Conservation (phyloP, 805 yeast genomes). For the Wickerhamia fluorescens region DNA sequence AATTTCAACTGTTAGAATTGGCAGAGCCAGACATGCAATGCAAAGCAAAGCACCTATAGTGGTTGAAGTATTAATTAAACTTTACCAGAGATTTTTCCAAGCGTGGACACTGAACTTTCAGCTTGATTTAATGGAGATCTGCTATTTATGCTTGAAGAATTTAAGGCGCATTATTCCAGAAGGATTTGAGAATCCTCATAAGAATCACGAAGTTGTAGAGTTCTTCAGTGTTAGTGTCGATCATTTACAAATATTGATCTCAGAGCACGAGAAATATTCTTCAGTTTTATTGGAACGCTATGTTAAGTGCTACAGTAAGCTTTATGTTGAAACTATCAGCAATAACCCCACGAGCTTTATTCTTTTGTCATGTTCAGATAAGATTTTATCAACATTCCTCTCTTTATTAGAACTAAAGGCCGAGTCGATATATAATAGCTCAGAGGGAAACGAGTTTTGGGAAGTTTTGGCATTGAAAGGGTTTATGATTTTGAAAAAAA, state of each 20-base stretch:
- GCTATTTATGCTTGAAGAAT: slow-evolving; percentile 71
- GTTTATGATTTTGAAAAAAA: slow-evolving; percentile 54
- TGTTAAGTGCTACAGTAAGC: slow-evolving; percentile 67
- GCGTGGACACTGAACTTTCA: slow-evolving; percentile 52
- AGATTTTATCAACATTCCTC: slow-evolving; percentile 55
- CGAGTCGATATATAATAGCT: slow-evolving; percentile 51
- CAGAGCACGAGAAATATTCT: slow-evolving; percentile 44
- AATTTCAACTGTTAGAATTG: slow-evolving; percentile 71
- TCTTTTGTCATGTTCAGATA: slow-evolving; percentile 55
- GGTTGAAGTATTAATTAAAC: slow-evolving; percentile 49
- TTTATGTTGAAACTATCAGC: slow-evolving; percentile 54
- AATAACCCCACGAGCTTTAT: slow-evolving; percentile 65
- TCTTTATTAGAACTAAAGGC: slow-evolving; percentile 60
- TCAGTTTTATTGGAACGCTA: slow-evolving; percentile 57
- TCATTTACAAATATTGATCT: slow-evolving; percentile 53
- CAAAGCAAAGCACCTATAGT: slow-evolving; percentile 63
- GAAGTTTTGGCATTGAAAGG: slow-evolving; percentile 63
- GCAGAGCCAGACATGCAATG: slow-evolving; percentile 72
- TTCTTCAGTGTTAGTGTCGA: slow-evolving; percentile 50
- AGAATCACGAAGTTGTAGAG: slow-evolving; percentile 49
- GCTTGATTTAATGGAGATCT: slow-evolving; percentile 58
- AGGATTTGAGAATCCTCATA: slow-evolving; percentile 67
- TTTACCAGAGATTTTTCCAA: slow-evolving; percentile 54
- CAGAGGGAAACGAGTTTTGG: slow-evolving; percentile 61
- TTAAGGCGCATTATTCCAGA: slow-evolving; percentile 67